Evolutionary conservation across 306 rosid genomes (phyloP), one percentile per base, ranked within the genome.

Genomic region (Acacia acuminata): DNA sequence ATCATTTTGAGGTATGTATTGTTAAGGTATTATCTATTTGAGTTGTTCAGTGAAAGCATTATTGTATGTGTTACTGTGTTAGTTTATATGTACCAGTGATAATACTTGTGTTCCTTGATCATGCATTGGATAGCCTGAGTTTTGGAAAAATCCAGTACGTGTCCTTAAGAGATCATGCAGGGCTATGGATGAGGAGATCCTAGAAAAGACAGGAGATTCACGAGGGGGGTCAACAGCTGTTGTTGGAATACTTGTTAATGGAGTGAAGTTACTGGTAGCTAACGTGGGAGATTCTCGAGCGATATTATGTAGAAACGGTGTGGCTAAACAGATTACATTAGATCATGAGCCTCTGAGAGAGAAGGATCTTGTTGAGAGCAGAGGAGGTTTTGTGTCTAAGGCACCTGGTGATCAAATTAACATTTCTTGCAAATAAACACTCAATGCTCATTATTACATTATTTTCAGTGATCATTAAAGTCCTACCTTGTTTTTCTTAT

Each of bases 181-280:
- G 67, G 82, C 74, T 16, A 87, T 88, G 60, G 84, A 89, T 61
- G 84, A 85, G 20, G 90, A 91, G 81, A 88, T 90, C 61, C 76
- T 91, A 65, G 89, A 82, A 42, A 88, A 51, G 22, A 34, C 81
- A 36, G 87, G 87, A 12, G 81, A 76, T 73, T 88, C 76, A 4
- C 77, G 55, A 17, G 90, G 91, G 66, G 96, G 97, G 32, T 93
- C 93, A 5, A 91, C 96, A 9, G 93, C 92, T 51, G 92, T 91
- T 45, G 92, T 89, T 12, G 89, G 89, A 65, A 90, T 91, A 77
- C 36, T 90, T 32, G 79, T 93, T 16, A 83, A 91, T 76, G 87
- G 92, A 43, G 82, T 83, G 43, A 87, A 66, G 86, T 76, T 90
- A 19, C 64, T 90, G 17, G 85, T 86, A 8, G 85, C 89, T 15